Evolutionary conservation across 345 rosid genomes (phyloP), one percentile per base, ranked within the genome.

Genomic region (Populus alba): DNA sequence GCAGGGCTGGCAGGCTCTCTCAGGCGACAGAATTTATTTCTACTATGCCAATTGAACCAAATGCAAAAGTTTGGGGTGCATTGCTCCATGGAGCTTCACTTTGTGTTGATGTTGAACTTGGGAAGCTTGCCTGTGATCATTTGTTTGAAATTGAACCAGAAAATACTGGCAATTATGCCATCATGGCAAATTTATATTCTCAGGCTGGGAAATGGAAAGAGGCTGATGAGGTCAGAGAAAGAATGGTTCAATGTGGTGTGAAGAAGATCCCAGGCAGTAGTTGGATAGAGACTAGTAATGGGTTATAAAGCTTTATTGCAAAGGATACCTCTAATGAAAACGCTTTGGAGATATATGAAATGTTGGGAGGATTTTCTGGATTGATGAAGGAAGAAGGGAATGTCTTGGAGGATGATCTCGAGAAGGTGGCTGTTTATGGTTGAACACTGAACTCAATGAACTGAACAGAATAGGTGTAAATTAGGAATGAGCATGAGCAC

Each of bases 131-230:
- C 72, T 91, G 84, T 83, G 88, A 92, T 66, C 91, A 22, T 12
- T 85, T 93, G 68, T 87, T 91, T 82, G 87, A 90, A 78, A 87
- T 88, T 67, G 98, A 95, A 75, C 93, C 98, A 0, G 94, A 89
- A 72, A 93, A 86, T 77, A 87, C 95, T 62, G 95, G 94, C 75
- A 95, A 86, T 59, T 95, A 90, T 72, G 81, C 90, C 68, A 76
- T 91, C 70, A 90, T 95, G 97, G 94, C 97, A 67, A 95, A 93
- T 80, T 57, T 93, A 35, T 91, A 90, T 78, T 81, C 98, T 8
- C 91, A 88, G 81, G 90, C 94, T 22, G 97, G 93, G 81, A 93
- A 89, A 86, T 91, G 94, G 93, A 87, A 87, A 76, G 96, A 95
- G 82, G 98, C 94, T n/a, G 93, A 91, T 68, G 83, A 47, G 68